These are phyloP conservation scores for Daedaleopsis sinensis DNA, from an alignment of 768 basidiomycete species.

Conservation along the genomic window DNA sequence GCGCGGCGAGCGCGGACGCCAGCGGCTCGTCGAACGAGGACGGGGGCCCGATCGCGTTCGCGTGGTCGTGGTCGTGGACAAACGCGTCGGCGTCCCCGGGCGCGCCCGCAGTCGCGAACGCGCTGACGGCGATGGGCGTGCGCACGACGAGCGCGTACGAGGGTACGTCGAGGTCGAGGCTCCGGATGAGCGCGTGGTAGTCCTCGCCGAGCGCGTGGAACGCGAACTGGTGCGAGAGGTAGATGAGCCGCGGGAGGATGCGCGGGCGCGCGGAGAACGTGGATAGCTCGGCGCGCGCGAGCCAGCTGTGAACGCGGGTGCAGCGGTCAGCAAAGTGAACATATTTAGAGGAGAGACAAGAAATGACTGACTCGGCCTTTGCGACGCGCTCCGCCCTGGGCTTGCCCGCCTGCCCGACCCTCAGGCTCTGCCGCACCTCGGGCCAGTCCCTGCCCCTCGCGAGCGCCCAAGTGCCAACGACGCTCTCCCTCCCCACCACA, in stretches of 20 bases:
- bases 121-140: slow-evolving; percentile 68
- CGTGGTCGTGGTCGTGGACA: slow-evolving; percentile 50
- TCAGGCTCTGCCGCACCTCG: slow-evolving; percentile 48
- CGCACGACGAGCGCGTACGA: slow-evolving; percentile 70
- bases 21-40: slow-evolving; percentile 81
- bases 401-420: not conserved
- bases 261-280: slow-evolving; percentile 61
- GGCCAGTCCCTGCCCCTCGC: slow-evolving; percentile 53
- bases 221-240: slow-evolving; percentile 83
- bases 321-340: slow-evolving; percentile 14
- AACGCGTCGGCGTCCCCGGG: slow-evolving; percentile 48
- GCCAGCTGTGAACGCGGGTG: slow-evolving; percentile 46
- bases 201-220: slow-evolving; percentile 78
- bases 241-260: slow-evolving; percentile 74
- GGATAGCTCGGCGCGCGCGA: slow-evolving; percentile 83
- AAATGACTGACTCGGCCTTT: slow-evolving; percentile 39
- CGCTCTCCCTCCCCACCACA: slow-evolving; percentile 40
- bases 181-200: slow-evolving; percentile 76
- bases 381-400: slow-evolving; percentile 6
- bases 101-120: slow-evolving; percentile 46
- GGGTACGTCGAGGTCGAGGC: slow-evolving; percentile 59
- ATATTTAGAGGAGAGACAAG: not conserved
- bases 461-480: slow-evolving; percentile 70
- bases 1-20: slow-evolving; percentile 69
- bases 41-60: slow-evolving; percentile 42